Evolutionary conservation across 2,329 filamentous ascomycete genomes (phyloP).

Genomic region (Fusarium sp.): DNA sequence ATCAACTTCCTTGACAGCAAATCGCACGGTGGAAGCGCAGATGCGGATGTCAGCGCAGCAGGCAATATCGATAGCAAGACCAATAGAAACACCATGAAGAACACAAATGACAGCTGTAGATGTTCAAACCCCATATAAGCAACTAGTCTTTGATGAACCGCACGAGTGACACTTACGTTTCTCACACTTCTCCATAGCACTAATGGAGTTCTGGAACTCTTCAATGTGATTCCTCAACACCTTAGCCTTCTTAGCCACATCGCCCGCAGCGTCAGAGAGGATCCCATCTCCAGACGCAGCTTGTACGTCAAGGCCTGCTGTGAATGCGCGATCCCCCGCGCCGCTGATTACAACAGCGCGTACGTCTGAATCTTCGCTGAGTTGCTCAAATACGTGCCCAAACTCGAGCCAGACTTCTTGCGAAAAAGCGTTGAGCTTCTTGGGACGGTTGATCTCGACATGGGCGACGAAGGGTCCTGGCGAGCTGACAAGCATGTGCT

Average conservation of each 20-base stretch:
- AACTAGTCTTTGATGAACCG: neutral
- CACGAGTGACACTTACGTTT: conserved; percentile 71
- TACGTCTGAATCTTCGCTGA: conserved; percentile 78
- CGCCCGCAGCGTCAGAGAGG: conserved; percentile 55
- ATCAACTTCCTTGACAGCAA: conserved; percentile 84
- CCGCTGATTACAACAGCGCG: conserved; percentile 84
- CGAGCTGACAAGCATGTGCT: conserved; percentile 79
- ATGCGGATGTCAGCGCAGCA: conserved; percentile 78
- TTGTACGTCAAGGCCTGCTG: conserved; percentile 84
- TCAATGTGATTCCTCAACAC: conserved; percentile 74
- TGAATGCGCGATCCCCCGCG: conserved; percentile 86
- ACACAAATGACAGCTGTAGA: conserved; percentile 79
- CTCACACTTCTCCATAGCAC: conserved; percentile 83
- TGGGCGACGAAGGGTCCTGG: conserved; percentile 82
- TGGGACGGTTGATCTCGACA: conserved; percentile 88
- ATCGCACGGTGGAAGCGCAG: conserved; percentile 67
- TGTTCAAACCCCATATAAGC: conserved; percentile 30
- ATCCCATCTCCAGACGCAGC: conserved; percentile 69
- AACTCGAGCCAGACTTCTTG: conserved; percentile 90
- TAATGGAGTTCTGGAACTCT: conserved; percentile 84
- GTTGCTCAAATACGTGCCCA: conserved; percentile 74
- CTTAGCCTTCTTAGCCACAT: conserved; percentile 73
- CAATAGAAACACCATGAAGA: conserved; percentile 81
- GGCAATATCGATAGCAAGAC: conserved; percentile 80
- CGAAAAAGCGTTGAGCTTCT: conserved; percentile 89